These are phyloP conservation scores for Ophiostoma triangulosporum DNA, from an alignment of 2,329 filamentous ascomycete species.

Conservation along the genomic window DNA sequence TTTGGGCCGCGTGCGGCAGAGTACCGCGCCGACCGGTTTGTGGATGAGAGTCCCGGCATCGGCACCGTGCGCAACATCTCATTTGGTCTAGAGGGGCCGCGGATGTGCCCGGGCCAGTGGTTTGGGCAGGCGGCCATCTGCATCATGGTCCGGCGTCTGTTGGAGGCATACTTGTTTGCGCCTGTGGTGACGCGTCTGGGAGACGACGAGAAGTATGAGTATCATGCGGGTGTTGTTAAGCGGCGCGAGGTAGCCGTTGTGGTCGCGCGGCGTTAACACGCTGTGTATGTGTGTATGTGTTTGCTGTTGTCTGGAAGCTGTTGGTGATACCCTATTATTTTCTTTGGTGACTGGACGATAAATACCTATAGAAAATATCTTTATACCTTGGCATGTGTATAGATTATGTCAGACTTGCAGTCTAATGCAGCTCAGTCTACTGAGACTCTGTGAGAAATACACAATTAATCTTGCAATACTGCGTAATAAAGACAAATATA, in stretches of 20 bases:
- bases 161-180: slow-evolving; percentile 4
- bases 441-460: no score
- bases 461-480: no score
- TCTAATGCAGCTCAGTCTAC: no score
- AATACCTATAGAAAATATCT: no score
- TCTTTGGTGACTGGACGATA: no score
- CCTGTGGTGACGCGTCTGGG: background rate
- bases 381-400: no score
- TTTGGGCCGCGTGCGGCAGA: background rate
- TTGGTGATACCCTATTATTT: no score
- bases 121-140: slow-evolving; percentile 8
- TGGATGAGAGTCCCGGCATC: background rate
- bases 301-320: no score
- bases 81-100: slow-evolving; percentile 7
- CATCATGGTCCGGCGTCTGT: slow-evolving; percentile 6
- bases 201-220: background rate
- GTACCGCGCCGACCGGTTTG: background rate
- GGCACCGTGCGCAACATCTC: slow-evolving; percentile 1
- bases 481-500: no score
- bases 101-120: slow-evolving; percentile 7
- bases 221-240: background rate
- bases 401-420: no score
- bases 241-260: background rate
- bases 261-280: background rate
- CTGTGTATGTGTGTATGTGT: no score